Conservation (phyloP, 1,284 basidiomycete genomes). For the Trametes pubescens region DNA sequence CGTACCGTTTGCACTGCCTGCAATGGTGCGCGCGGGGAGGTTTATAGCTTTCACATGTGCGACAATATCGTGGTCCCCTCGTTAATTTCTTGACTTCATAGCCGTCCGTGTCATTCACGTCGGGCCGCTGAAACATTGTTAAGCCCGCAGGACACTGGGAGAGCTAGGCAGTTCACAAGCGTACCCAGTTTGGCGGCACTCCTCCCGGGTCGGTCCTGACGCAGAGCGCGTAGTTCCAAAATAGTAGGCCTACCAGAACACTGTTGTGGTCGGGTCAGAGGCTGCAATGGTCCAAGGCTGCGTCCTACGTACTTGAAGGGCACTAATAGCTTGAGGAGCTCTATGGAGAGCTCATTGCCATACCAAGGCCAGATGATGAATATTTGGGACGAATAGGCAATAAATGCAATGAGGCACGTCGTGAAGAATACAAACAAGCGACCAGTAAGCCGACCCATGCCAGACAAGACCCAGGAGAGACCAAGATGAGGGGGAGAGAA, state of each 20-base stretch:
- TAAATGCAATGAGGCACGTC: slow-evolving; percentile 84
- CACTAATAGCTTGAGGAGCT: slow-evolving; percentile 75
- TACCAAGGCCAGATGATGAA: slow-evolving; percentile 95
- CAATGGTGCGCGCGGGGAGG: slow-evolving; percentile 90
- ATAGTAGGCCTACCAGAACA: slow-evolving; percentile 75
- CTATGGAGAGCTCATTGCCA: slow-evolving; percentile 71
- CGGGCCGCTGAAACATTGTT: slow-evolving; percentile 64
- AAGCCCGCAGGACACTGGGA: slow-evolving; percentile 1
- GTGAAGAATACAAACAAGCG: slow-evolving; percentile 76
- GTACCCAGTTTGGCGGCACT: slow-evolving; percentile 86
- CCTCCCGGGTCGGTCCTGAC: slow-evolving; percentile 83
- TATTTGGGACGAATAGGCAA: slow-evolving; percentile 88
- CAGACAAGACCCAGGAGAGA: slow-evolving; percentile 21
- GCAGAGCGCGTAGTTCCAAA: slow-evolving; percentile 89
- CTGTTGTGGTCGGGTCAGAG: slow-evolving; percentile 49
- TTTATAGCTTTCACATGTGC: slow-evolving; percentile 78
- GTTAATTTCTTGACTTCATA: slow-evolving; percentile 90
- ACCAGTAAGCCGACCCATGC: slow-evolving; percentile 61
- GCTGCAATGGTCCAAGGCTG: slow-evolving; percentile 18
- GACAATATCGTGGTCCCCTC: slow-evolving; percentile 82
- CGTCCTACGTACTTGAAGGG: slow-evolving; percentile 88
- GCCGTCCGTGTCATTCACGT: slow-evolving; percentile 70
- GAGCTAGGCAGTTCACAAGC: slow-evolving; percentile 38
- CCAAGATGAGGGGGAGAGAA: background rate
- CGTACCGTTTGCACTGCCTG: slow-evolving; percentile 80